Percentiles rank a stretch among this genome's conserved stretches.
phyloP scores from a whole-genome alignment of 75 land plant genomes.

The Sequoiadendron giganteum region DNA sequence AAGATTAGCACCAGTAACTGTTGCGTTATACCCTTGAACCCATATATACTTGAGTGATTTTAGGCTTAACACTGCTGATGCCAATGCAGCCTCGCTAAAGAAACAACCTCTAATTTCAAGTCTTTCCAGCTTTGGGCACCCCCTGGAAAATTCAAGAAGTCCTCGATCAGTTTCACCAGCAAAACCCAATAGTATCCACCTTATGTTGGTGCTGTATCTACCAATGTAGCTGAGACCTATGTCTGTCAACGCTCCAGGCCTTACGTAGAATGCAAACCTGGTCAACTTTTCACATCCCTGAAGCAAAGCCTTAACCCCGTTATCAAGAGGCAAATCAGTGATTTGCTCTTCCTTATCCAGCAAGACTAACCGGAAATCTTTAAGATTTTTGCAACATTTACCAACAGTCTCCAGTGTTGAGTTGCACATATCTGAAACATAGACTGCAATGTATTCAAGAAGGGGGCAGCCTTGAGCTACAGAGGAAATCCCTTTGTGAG shows the following conservation, averaged over 20 bases:
- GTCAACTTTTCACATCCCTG: slow-evolving; percentile 68
- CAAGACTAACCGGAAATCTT: slow-evolving; percentile 86
- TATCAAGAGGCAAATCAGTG: slow-evolving; percentile 89
- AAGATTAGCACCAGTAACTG: slow-evolving; percentile 41
- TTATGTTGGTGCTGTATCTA: slow-evolving; percentile 72
- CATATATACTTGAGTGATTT: slow-evolving; percentile 81
- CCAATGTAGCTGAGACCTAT: slow-evolving; percentile 78
- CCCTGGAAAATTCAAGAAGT: slow-evolving; percentile 52
- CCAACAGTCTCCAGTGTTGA: slow-evolving; percentile 69
- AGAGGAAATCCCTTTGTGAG: slow-evolving; percentile 71
- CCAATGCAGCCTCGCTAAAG: slow-evolving; percentile 82
- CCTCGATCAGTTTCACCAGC: slow-evolving; percentile 84
- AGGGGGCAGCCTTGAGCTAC: slow-evolving; percentile 72
- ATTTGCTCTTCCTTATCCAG: slow-evolving; percentile 51
- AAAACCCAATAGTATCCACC: slow-evolving; percentile 83
- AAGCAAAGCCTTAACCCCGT: slow-evolving; percentile 76
- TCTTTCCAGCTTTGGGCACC: slow-evolving; percentile 77
- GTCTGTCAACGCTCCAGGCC: slow-evolving; percentile 82
- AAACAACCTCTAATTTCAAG: slow-evolving; percentile 86
- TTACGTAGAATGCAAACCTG: slow-evolving; percentile 72
- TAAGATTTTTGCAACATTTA: slow-evolving; percentile 49
- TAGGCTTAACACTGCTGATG: slow-evolving; percentile 48
- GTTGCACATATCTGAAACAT: slow-evolving; percentile 82
- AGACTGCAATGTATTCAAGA: slow-evolving; percentile 74
- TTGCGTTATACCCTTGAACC: slow-evolving; percentile 73